Evolutionary conservation across 73 alveolate species (phyloP), one percentile per base, ranked within the genome.

Genomic region (Stentor coeruleus): DNA sequence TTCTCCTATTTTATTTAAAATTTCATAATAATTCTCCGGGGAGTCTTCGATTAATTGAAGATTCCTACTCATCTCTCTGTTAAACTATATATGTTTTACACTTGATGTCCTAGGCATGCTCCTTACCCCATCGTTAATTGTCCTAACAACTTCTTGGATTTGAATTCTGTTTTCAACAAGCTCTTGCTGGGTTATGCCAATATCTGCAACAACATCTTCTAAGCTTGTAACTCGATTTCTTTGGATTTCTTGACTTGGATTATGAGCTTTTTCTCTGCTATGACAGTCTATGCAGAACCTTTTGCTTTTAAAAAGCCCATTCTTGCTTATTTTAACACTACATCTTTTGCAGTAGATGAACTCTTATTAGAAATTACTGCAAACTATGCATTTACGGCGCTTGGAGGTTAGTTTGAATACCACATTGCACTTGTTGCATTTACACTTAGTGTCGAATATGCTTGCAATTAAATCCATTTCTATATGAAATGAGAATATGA

Each of bases 1-100:
- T 74, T 86, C 90, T 72, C 92, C 92, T 30, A 86, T 60, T 15
- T 60, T 84, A 74, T 83, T 58, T 3, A 84, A 38, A 3, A 82
- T 36, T 35, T 86, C 91, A 74, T 86, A 86, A 20, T 82, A 28
- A 15, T 14, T 28, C 20, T 60, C 80, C 6, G 80, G 80, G 80
- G 11, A 14, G 11, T 49, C 66, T 6, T 49, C 20, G 6, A 49
- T 49, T 49, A 49, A 11, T 49, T 49, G 66, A 49, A 49, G 66
- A 20, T 49, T 49, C 73, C 73, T 57, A 20, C 73, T 57, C 15
- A 0, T 20, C 0, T 0, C 28, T 57, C 28, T 57, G 28, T n/a
- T n/a, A 2, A 31, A 20, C 28, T 57, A n/a, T 20, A 57, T 57
- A 2, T 57, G 35, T 2, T 20, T 20, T 57, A 57, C 73, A 57